These are phyloP conservation scores for Anacardium occidentale DNA, from an alignment of 345 rosid genomes.

Conservation along the genomic window DNA sequence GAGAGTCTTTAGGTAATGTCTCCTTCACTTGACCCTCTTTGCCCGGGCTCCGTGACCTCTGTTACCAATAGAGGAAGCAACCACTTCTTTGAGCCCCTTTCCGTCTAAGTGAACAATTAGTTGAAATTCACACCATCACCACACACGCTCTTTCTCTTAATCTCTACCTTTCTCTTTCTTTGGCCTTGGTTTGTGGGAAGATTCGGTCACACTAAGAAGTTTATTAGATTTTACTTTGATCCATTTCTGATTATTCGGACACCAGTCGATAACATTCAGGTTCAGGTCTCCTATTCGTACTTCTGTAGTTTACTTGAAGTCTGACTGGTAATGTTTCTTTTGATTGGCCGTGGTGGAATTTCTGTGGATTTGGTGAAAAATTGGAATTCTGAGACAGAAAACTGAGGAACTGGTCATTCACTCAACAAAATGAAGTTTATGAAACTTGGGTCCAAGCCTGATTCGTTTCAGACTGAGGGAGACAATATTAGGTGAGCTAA, in stretches of 20 bases:
- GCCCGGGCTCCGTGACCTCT: conserved; percentile 35
- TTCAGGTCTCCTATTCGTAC: conserved; percentile 11
- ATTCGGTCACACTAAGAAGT: conserved; percentile 36
- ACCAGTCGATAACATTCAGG: conserved; percentile 9
- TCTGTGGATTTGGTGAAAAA: background rate
- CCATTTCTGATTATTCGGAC: conserved; percentile 12
- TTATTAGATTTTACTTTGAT: conserved; percentile 21
- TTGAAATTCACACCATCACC: conserved; percentile 21
- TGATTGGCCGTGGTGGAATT: conserved; percentile 9
- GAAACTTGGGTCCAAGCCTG: conserved; percentile 95
- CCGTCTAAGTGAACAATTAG: conserved; percentile 28
- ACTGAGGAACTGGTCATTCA: conserved; percentile 17
- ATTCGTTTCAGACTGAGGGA: conserved; percentile 64
- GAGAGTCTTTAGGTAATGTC: conserved; percentile 38
- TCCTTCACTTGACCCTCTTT: conserved; percentile 35
- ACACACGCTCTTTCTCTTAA: conserved; percentile 19
- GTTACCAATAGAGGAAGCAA: conserved; percentile 43
- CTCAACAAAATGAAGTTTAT: conserved; percentile 68
- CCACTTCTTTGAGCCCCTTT: conserved; percentile 24
- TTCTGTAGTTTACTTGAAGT: conserved; percentile 7
- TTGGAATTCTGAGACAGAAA: conserved; percentile 14
- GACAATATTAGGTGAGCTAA: conserved; percentile 56
- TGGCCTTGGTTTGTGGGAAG: conserved; percentile 34
- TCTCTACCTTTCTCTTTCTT: conserved; percentile 23
- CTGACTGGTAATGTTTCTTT: conserved; percentile 16